Base-by-base conservation (phyloP, 306 rosid genomes). In the Casuarina glauca region DNA sequence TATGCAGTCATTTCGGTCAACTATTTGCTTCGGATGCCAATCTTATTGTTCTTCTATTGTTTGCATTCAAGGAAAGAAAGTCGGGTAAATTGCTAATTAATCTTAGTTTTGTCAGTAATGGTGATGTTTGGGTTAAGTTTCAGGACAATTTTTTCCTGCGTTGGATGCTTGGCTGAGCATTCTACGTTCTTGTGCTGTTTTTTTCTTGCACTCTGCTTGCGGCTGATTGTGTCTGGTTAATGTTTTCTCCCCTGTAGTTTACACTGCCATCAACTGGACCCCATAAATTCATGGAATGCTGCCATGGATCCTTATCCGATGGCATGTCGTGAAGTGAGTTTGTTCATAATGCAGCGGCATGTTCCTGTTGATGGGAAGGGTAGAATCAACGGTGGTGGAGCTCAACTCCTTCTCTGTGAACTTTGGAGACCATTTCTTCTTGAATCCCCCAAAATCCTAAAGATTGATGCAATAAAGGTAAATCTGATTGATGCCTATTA, bases 241-340 rank as follows among this genome's bases (percentile, higher is more conserved):
- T 39, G 26, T 68, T 26, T 26, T 53, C 3, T 70, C 45, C 74
- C 52, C 38, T 78, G 72, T 54, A 89, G 87, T 91, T 91, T 43
- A 86, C 91, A 63, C 84, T 82, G 76, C 94, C 94, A 46, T 87
- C 94, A 17, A 87, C 91, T 17, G 87, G 91, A 55, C 90, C 90
- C 51, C 90, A 87, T 82, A 87, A 90, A 38, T 78, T 87, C 5
- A 86, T 87, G 83, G 90, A 90, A 69, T 90, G 90, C 77, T 90
- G 11, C 94, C 93, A 1, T 77, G 86, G 79, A 84, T 86, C 72
- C 89, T 90, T 70, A 87, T 90, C 68, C 50, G 82, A n/a, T 67
- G 91, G 41, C 86, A 3, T 85, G 86, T 49, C 80, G 87, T 66
- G 93, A 90, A 84, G 91, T 90, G 3, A 82, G 78, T 76, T 61